phyloP scores from a whole-genome alignment of 2,329 filamentous ascomycete species.

The Trichoderma atroviride region DNA sequence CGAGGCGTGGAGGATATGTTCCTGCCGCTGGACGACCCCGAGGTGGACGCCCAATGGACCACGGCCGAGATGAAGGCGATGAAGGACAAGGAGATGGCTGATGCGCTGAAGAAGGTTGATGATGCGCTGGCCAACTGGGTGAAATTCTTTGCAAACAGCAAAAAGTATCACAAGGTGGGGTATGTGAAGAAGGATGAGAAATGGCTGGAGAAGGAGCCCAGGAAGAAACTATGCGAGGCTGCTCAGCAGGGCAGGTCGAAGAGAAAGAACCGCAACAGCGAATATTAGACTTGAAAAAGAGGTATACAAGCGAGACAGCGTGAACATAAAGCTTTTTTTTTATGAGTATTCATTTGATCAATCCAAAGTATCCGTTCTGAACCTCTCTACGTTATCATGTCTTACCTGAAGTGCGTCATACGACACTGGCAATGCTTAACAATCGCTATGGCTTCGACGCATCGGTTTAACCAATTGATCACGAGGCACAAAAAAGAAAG shows the following conservation, averaged over 20 bases:
- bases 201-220: slow-evolving; percentile 64
- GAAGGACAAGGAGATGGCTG: slow-evolving; percentile 64
- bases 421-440: neutral
- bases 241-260: slow-evolving; percentile 62
- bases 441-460: neutral
- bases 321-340: neutral
- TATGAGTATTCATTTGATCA: neutral
- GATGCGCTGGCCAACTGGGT: slow-evolving; percentile 79
- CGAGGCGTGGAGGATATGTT: slow-evolving; percentile 87
- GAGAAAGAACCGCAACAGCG: slow-evolving; percentile 45
- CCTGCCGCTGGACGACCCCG: slow-evolving; percentile 64
- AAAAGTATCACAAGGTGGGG: slow-evolving; percentile 82
- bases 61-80: slow-evolving; percentile 56
- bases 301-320: too few relatives aligned
- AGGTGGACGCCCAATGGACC: slow-evolving; percentile 61
- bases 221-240: slow-evolving; percentile 67
- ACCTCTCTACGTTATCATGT: neutral
- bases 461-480: neutral
- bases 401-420: neutral
- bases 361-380: neutral
- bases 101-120: slow-evolving; percentile 66
- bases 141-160: slow-evolving; percentile 75
- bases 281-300: neutral
- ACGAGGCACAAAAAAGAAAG: neutral
- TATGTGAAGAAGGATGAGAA: slow-evolving; percentile 64